Conservation (phyloP, 225 moss, liverwort and hornwort genomes). For the Pseudisothecium myosuroides region DNA sequence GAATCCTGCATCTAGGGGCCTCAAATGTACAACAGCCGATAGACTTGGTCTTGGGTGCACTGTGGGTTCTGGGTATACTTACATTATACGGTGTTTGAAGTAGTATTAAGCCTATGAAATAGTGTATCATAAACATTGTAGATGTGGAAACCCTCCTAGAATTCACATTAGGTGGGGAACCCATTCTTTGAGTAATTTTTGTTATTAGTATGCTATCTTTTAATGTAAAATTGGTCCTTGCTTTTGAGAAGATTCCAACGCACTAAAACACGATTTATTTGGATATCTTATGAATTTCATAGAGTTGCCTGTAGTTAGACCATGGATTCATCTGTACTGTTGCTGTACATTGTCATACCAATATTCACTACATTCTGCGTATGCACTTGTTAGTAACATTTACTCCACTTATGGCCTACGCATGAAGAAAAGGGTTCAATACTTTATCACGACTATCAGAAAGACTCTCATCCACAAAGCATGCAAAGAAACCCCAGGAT, state of each 20-base stretch:
- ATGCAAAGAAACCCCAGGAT: neutral
- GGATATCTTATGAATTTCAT: neutral
- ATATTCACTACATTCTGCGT: neutral
- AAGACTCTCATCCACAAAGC: neutral
- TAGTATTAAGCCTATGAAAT: neutral
- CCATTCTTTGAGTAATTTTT: neutral
- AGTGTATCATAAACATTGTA: neutral
- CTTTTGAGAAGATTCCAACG: neutral
- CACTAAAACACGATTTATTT: neutral
- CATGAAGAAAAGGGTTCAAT: neutral
- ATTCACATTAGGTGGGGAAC: neutral
- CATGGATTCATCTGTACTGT: neutral
- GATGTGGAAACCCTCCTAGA: neutral
- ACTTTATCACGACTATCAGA: neutral
- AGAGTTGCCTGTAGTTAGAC: neutral
- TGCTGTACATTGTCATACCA: neutral
- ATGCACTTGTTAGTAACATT: neutral
- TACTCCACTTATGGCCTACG: neutral
- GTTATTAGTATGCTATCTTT: too few species aligned
- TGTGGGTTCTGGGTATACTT: neutral
- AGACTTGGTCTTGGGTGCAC: neutral
- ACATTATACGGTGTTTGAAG: neutral
- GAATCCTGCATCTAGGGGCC: neutral
- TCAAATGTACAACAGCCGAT: neutral
- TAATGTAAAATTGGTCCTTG: neutral